Conservation (phyloP, 306 rosid species). For the Coriaria nepalensis region DNA sequence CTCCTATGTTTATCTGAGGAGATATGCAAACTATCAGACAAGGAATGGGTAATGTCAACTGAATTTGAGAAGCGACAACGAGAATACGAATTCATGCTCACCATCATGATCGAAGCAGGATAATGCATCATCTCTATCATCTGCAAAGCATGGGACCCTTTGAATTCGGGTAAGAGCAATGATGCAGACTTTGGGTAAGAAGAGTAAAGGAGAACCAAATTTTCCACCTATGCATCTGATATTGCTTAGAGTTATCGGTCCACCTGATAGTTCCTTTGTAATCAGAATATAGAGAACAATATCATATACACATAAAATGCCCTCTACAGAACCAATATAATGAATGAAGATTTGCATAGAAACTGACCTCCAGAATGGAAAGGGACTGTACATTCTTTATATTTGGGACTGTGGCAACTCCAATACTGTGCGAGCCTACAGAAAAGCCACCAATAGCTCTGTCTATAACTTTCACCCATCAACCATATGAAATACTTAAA, state of each 20-base stretch:
- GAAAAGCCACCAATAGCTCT: slow-evolving; percentile 5
- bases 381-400: slow-evolving; percentile 82
- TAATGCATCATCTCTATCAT: slow-evolving; percentile 43
- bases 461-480: neutral
- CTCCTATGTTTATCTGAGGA: slow-evolving; percentile 73
- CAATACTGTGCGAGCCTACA: slow-evolving; percentile 83
- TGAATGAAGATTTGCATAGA: slow-evolving; percentile 9
- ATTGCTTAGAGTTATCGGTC: slow-evolving; percentile 82
- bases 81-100: slow-evolving; percentile 22
- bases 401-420: slow-evolving; percentile 93
- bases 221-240: slow-evolving; percentile 94
- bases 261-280: slow-evolving; percentile 72
- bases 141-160: slow-evolving; percentile 50
- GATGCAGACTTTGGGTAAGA: slow-evolving; percentile 83
- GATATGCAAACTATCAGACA: neutral
- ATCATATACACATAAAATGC: slow-evolving; percentile 4
- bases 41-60: neutral
- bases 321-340: slow-evolving; percentile 4
- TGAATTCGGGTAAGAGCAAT: slow-evolving; percentile 85
- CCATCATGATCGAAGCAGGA: slow-evolving; percentile 75
- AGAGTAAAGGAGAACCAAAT: slow-evolving; percentile 85
- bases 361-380: slow-evolving; percentile 75
- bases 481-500: neutral
- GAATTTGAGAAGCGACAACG: no score
- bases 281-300: slow-evolving; percentile 27